Conservation (phyloP, 2,329 filamentous ascomycete species). For the Zasmidium cellare region DNA sequence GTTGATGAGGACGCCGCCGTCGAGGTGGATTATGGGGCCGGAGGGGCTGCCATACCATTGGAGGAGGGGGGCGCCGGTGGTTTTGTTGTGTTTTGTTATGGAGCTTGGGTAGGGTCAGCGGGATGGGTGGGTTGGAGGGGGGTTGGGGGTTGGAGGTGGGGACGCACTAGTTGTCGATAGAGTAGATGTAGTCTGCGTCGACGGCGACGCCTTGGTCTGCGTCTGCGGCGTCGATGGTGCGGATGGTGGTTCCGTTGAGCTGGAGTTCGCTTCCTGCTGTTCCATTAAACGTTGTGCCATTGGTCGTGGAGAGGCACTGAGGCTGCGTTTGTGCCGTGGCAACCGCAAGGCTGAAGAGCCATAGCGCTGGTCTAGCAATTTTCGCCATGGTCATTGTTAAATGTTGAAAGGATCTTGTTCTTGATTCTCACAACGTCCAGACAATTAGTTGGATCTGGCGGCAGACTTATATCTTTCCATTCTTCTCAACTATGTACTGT, state of each 20-base stretch:
- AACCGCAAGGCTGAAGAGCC: slow-evolving; percentile 15
- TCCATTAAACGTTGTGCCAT: slow-evolving; percentile 4
- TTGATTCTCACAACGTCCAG: too few species aligned
- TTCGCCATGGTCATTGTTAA: too few species aligned
- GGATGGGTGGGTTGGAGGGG: too few species aligned
- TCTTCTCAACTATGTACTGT: too few species aligned
- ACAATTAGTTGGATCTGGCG: too few species aligned
- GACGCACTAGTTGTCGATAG: slow-evolving; percentile 2
- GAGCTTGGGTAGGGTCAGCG: too few species aligned
- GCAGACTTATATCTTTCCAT: too few species aligned
- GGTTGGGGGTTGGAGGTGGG: too few species aligned
- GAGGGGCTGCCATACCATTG: slow-evolving; percentile 2
- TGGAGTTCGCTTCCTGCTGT: slow-evolving; percentile 3
- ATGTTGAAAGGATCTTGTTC: too few species aligned
- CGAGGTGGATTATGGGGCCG: slow-evolving; percentile 1
- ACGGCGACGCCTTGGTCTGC: slow-evolving; percentile 6
- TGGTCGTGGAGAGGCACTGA: slow-evolving; percentile 1
- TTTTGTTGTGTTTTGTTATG: slow-evolving; percentile 10
- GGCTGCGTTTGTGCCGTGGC: slow-evolving; percentile 35
- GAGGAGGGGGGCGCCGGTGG: neutral
- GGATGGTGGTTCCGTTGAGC: slow-evolving; percentile 5
- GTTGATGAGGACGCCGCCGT: slow-evolving; percentile 6
- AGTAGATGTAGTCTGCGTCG: slow-evolving; percentile 6
- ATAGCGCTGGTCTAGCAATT: too few species aligned
- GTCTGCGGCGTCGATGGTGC: slow-evolving; percentile 1